These are phyloP conservation scores for Hebeloma cylindrosporum DNA, from an alignment of 768 basidiomycete species.

Conservation along the genomic window DNA sequence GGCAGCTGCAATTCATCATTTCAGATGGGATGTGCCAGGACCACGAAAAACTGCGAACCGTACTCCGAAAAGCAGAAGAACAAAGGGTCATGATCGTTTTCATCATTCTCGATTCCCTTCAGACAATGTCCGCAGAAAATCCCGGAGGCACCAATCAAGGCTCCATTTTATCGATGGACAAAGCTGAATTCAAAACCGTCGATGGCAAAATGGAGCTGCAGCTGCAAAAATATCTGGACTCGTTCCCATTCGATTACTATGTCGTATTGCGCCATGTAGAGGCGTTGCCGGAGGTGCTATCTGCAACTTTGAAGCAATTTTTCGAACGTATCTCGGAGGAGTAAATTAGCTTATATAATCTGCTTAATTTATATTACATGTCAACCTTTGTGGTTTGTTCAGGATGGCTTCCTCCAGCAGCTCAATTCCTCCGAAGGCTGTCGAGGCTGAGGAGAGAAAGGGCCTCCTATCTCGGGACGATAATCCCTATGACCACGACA, in stretches of 20 bases:
- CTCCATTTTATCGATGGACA: slow-evolving; percentile 92
- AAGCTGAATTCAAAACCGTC: slow-evolving; percentile 81
- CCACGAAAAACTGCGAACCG: slow-evolving; percentile 77
- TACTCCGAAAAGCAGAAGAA: slow-evolving; percentile 83
- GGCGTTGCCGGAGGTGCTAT: slow-evolving; percentile 86
- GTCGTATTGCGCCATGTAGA: slow-evolving; percentile 91
- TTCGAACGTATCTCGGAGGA: slow-evolving; percentile 82
- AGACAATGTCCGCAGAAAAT: slow-evolving; percentile 31
- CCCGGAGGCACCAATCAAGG: slow-evolving; percentile 40
- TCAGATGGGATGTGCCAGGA: slow-evolving; percentile 99
- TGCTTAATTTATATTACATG: neutral
- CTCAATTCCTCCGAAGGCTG: neutral
- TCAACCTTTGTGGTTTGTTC: too few species aligned
- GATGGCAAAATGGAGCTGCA: slow-evolving; percentile 84
- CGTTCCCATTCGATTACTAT: slow-evolving; percentile 98
- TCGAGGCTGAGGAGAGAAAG: slow-evolving; percentile 36
- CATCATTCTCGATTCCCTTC: slow-evolving; percentile 90
- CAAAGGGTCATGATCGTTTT: slow-evolving; percentile 95
- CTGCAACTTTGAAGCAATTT: slow-evolving; percentile 88
- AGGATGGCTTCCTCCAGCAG: slow-evolving; percentile 7
- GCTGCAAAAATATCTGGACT: slow-evolving; percentile 87
- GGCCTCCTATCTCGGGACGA: slow-evolving; percentile 34
- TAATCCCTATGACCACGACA: slow-evolving; percentile 23
- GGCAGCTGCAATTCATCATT: slow-evolving; percentile 98
- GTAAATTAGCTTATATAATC: slow-evolving; percentile 26